Conservation (phyloP, 768 basidiomycete species). For the Asterophora lycoperdoides region DNA sequence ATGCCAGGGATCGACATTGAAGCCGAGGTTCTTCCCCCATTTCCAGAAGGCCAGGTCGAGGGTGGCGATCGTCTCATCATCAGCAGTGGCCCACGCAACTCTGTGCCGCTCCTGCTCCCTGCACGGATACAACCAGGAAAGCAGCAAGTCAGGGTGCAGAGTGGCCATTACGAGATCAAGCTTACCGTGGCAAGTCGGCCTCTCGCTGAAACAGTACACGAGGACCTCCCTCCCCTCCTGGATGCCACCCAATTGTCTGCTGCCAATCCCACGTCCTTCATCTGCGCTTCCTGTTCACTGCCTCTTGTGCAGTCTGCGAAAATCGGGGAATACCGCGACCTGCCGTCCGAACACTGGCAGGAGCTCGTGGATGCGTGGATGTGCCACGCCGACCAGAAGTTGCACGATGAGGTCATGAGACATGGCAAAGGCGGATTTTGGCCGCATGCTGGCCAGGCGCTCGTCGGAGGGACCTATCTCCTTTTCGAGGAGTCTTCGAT, state of each 20-base stretch:
- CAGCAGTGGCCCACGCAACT: slow-evolving; percentile 53
- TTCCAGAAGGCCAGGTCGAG: slow-evolving; percentile 32
- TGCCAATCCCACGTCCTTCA: slow-evolving; percentile 58
- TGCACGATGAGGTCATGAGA: slow-evolving; percentile 65
- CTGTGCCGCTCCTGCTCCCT: slow-evolving; percentile 54
- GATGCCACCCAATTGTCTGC: slow-evolving; percentile 63
- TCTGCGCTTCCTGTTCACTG: slow-evolving; percentile 76
- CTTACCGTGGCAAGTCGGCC: slow-evolving; percentile 33
- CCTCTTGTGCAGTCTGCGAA: slow-evolving; percentile 60
- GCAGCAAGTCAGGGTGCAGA: slow-evolving; percentile 51
- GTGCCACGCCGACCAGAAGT: slow-evolving; percentile 88
- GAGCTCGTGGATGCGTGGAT: slow-evolving; percentile 98
- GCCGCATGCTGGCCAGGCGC: slow-evolving; percentile 65
- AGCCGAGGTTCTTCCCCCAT: slow-evolving; percentile 60
- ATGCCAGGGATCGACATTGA: slow-evolving; percentile 50
- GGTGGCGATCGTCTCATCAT: slow-evolving; percentile 59
- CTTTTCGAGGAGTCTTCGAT: slow-evolving; percentile 66
- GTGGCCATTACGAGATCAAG: slow-evolving; percentile 71
- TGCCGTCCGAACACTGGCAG: slow-evolving; percentile 96
- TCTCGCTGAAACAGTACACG: slow-evolving; percentile 20
- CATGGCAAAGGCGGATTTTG: slow-evolving; percentile 67
- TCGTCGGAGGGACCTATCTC: slow-evolving; percentile 90
- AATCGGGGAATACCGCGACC: slow-evolving; percentile 62
- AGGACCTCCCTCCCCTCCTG: slow-evolving; percentile 46
- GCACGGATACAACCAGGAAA: slow-evolving; percentile 56